A percentile compares a stretch with the other conserved stretches of the same genome.
These are phyloP conservation scores for Plasmopara viticola DNA, from an alignment of 352 stramenopile genomes.

Conservation along the genomic window DNA sequence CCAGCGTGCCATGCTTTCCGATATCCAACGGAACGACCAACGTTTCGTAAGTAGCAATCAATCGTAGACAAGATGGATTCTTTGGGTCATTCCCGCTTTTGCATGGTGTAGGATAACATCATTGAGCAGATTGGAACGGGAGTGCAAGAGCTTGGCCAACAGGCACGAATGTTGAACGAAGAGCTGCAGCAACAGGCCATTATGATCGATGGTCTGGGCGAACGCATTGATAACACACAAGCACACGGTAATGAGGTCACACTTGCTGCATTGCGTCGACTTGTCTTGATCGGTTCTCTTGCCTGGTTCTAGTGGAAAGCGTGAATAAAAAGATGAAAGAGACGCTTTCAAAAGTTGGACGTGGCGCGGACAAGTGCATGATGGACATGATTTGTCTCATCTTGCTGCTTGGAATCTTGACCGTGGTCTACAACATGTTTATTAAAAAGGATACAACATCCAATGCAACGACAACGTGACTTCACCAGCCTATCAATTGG, in stretches of 20 bases:
- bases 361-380: conserved; percentile 81
- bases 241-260: conserved; percentile 43
- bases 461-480: conserved; percentile 25
- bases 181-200: conserved; percentile 83
- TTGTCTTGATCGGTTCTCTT: conserved; percentile 5
- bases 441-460: conserved; percentile 54
- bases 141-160: conserved; percentile 69
- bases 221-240: conserved; percentile 74
- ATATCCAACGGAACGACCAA: conserved; percentile 80
- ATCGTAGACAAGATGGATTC: neutral
- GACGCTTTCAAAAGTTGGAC: conserved; percentile 61
- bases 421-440: conserved; percentile 87
- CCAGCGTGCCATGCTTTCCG: conserved; percentile 54
- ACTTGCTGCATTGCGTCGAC: neutral
- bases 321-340: conserved; percentile 86
- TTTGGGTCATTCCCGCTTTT: neutral
- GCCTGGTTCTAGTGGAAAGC: conserved; percentile 51
- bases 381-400: conserved; percentile 89
- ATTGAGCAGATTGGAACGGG: conserved; percentile 81
- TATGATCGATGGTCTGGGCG: conserved; percentile 80
- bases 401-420: conserved; percentile 74
- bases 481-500: neutral
- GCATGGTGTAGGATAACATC: conserved; percentile 58
- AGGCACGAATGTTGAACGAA: conserved; percentile 73
- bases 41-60: conserved; percentile 52